Base-by-base conservation (phyloP, 179 eudicot genomes). In the Pouteria campechiana region DNA sequence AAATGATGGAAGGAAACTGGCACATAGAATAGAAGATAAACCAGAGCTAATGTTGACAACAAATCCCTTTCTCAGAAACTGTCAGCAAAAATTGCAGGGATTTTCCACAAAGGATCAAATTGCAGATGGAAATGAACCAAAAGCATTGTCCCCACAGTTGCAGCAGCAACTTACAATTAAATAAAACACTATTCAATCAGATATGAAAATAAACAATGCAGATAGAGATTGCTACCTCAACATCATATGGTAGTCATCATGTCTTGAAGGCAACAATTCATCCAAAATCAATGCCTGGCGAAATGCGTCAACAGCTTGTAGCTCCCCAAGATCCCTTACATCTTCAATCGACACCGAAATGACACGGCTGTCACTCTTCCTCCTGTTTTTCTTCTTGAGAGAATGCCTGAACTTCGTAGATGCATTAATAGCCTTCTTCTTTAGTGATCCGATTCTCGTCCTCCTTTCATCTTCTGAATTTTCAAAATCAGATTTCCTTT, bases 311-410 rank as follows among this genome's bases (percentile, higher is more conserved):
- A 83, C 94, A 60, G 79, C 77, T 46, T 44, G 77, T 35, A 83
- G 57, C 69, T 83, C 94, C 62, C 66, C 84, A 19, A 65, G 81
- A 70, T 83, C 94, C 41, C 94, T 76, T 37, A 83, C 66, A 71
- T 83, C 94, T 67, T 83, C 94, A 40, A 83, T 83, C 21, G 94
- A 83, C 33, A 83, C 94, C 22, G 94, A 83, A 55, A 88, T 83
- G 50, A 79, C 84, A 45, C 94, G 81, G 33, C 79, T 81, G 59
- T 78, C 77, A 69, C 79, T 78, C 46, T 79, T 79, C 50, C 78
- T 73, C 51, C 75, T 69, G 48, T 73, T 69, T 77, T 73, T 83
- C 60, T 73, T 83, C 79, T 76, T 83, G 17, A 83, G 84, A 12
- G 94, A 83, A 50, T 74, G 94, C 51, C 69, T 83, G 57, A 83